These are phyloP conservation scores for Penicillium pancosmium DNA, from an alignment of 495 filamentous ascomycete genomes.

Conservation along the genomic window DNA sequence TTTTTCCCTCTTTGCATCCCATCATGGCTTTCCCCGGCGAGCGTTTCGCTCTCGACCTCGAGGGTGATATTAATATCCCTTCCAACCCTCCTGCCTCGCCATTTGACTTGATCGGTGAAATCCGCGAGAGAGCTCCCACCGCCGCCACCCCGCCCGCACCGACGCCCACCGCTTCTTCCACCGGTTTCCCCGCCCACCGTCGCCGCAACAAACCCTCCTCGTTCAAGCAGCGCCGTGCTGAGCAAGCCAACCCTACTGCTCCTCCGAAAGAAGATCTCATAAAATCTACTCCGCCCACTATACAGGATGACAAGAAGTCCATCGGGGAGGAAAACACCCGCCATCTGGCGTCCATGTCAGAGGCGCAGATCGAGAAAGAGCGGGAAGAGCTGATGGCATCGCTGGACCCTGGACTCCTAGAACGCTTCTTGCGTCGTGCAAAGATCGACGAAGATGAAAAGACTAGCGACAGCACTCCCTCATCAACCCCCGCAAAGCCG, in stretches of 20 bases:
- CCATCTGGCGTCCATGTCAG: constrained; percentile 76
- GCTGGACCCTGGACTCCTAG: constrained; percentile 70
- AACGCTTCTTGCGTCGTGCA: constrained; percentile 76
- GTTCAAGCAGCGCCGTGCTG: constrained; percentile 71
- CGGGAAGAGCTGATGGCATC: constrained; percentile 70
- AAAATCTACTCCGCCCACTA: constrained; percentile 9
- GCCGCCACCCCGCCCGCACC: constrained; percentile 61
- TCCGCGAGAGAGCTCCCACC: constrained; percentile 69
- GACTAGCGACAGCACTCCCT: not conserved
- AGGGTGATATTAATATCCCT: constrained; percentile 41
- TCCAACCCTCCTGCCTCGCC: constrained; percentile 28
- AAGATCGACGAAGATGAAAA: constrained; percentile 67
- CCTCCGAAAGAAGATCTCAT: not conserved
- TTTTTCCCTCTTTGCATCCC: constrained; percentile 8
- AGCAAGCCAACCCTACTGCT: constrained; percentile 10
- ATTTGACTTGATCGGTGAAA: constrained; percentile 67
- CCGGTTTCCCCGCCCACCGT: constrained; percentile 87
- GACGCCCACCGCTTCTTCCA: constrained; percentile 47
- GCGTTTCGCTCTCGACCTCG: constrained; percentile 59
- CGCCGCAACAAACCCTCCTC: constrained; percentile 71
- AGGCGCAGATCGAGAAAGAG: constrained; percentile 76
- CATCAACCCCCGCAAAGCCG: not conserved
- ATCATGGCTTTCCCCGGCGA: constrained; percentile 62
- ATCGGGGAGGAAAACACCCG: constrained; percentile 85
- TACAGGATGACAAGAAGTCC: constrained; percentile 55